phyloP scores from a whole-genome alignment of 2,329 filamentous ascomycete species.

The Westerdykella aurantiaca region DNA sequence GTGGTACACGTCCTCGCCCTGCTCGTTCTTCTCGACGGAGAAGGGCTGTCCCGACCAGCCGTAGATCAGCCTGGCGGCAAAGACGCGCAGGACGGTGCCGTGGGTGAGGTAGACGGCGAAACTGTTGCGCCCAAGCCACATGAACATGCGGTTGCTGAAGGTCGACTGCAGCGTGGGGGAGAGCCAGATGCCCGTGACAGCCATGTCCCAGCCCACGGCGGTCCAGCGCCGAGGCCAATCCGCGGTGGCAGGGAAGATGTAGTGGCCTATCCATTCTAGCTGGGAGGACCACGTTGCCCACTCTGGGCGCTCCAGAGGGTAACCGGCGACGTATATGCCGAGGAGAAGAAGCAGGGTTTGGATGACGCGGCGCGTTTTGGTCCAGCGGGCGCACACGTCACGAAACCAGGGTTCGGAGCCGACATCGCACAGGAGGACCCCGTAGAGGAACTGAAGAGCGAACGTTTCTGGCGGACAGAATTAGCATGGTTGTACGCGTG shows the following conservation, averaged over 20 bases:
- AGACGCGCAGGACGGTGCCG: conserved; percentile 49
- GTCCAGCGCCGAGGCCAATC: conserved; percentile 42
- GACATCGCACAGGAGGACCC: conserved; percentile 49
- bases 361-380: conserved; percentile 37
- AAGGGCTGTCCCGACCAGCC: conserved; percentile 45
- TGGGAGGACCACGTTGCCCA: conserved; percentile 46
- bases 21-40: conserved; percentile 35
- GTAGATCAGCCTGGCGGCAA: conserved; percentile 50
- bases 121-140: conserved; percentile 52
- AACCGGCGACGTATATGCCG: conserved; percentile 47
- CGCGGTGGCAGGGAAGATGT: conserved; percentile 45
- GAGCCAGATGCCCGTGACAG: conserved; percentile 48
- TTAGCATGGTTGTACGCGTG: conserved; percentile 5
- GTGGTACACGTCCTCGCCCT: conserved; percentile 37
- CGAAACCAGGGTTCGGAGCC: conserved; percentile 45
- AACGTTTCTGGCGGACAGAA: conserved; percentile 44
- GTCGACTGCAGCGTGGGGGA: conserved; percentile 46
- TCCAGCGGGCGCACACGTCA: conserved; percentile 37
- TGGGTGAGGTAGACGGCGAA: conserved; percentile 53
- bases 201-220: conserved; percentile 46
- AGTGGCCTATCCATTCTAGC: conserved; percentile 39
- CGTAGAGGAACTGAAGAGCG: conserved; percentile 48
- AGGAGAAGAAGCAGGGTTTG: conserved; percentile 37
- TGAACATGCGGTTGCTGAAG: conserved; percentile 47
- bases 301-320: conserved; percentile 47